Evolutionary conservation across 768 basidiomycete species (phyloP), one percentile per base, ranked within the genome.

Genomic region (Trametes elegans): DNA sequence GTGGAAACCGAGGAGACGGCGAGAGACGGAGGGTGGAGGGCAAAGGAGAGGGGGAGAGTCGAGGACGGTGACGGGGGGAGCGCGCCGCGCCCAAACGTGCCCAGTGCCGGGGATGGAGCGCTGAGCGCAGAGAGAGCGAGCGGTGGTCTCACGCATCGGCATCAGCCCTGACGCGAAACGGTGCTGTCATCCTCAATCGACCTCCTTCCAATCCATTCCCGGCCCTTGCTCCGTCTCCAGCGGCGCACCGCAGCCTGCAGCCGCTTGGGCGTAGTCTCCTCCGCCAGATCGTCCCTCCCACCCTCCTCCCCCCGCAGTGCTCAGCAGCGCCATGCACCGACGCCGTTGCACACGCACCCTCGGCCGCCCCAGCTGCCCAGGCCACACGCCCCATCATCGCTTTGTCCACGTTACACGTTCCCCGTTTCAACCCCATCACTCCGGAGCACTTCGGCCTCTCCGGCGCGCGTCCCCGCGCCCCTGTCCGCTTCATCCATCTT

Each of bases 71-170:
- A 41, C 48, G 47, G 55, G 55, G 47, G 45, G 47, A 49, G 55
- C 32, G 49, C 50, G 54, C 49, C 46, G 47, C n/a, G n/a, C 35
- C 36, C 27, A 53, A 54, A 49, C 48, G 39, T 24, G 52, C 40
- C 52, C 32, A 19, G 29, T 34, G 48, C 48, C 48, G 31, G n/a
- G n/a, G n/a, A n/a, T n/a, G n/a, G n/a, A n/a, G n/a, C 36, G 28
- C 18, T 53, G 41, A n/a, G n/a, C n/a, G 24, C 16, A 8, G 19
- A 18, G n/a, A 21, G 29, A 10, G 32, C n/a, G 42, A 40, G 23
- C 9, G 24, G 16, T 28, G n/a, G 52, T 58, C 57, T 49, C 51
- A 51, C 50, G 56, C 56, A 28, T 52, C 50, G 29, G 45, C 45
- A 39, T 39, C 41, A 35, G 32, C n/a, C 14, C 24, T 41, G 23